A percentile compares a stretch with the other conserved stretches of the same genome.
These are phyloP conservation scores for Botrytis fabae DNA, from an alignment of 2,329 filamentous ascomycete species.

Conservation along the genomic window DNA sequence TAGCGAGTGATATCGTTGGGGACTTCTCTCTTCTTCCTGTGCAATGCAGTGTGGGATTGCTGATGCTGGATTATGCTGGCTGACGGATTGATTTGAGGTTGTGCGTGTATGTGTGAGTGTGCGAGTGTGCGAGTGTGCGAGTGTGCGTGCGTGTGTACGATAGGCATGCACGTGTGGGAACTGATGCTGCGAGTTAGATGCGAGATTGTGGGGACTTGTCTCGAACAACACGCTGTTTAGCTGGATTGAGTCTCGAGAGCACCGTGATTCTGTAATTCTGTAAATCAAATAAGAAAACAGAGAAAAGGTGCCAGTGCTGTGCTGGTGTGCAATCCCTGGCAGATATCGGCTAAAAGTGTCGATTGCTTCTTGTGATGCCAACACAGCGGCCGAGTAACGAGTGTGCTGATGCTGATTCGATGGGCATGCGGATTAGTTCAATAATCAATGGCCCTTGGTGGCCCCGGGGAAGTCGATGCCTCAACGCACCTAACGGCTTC, in stretches of 20 bases:
- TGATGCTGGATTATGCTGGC: constrained; percentile 15
- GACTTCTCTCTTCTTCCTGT: background rate
- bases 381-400: constrained; percentile 26
- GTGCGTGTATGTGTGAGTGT: background rate
- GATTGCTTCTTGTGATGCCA: constrained; percentile 34
- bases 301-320: background rate
- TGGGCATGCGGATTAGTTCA: constrained; percentile 12
- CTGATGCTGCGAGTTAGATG: constrained; percentile 8
- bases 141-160: background rate
- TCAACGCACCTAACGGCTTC: background rate
- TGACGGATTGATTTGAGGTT: constrained; percentile 9
- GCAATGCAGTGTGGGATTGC: constrained; percentile 7
- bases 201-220: constrained; percentile 21
- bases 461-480: background rate
- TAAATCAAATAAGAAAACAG: constrained; percentile 5
- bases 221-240: constrained; percentile 20
- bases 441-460: background rate
- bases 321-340: constrained; percentile 15
- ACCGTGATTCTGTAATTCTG: background rate
- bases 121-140: background rate
- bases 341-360: constrained; percentile 23
- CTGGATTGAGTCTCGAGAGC: background rate
- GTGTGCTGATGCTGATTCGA: constrained; percentile 14
- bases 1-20: background rate
- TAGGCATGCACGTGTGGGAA: constrained; percentile 7